phyloP scores from a whole-genome alignment of 2,329 filamentous ascomycete species.

The Periconia sp. region DNA sequence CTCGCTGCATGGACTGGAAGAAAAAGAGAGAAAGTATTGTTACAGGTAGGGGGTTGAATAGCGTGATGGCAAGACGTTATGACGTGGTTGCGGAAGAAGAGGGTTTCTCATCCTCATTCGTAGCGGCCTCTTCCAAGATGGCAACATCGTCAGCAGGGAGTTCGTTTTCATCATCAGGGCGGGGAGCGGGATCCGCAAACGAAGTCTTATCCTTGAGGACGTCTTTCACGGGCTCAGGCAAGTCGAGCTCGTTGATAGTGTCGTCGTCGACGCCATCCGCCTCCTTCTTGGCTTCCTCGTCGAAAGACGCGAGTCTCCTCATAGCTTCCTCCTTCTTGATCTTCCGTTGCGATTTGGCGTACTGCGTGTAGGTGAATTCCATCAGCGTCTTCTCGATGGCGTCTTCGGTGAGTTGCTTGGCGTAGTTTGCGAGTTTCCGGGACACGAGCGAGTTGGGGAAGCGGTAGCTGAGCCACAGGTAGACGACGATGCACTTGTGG shows the following conservation, averaged over 20 bases:
- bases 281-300: conserved; percentile 1
- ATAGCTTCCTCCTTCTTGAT: conserved; percentile 7
- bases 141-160: conserved; percentile 20
- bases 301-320: conserved; percentile 3
- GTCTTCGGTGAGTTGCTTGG: conserved; percentile 75
- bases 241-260: background rate
- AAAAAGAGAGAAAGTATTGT: too few species aligned
- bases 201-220: conserved; percentile 18
- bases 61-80: background rate
- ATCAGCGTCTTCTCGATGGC: conserved; percentile 68
- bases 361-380: conserved; percentile 53
- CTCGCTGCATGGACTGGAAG: too few species aligned
- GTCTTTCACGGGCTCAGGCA: conserved; percentile 15
- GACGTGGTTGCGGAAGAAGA: background rate
- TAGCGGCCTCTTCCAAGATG: background rate
- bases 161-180: conserved; percentile 15
- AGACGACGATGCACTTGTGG: conserved; percentile 80
- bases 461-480: conserved; percentile 91
- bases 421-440: conserved; percentile 74
- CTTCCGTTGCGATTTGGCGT: conserved; percentile 8
- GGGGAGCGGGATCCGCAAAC: conserved; percentile 5
- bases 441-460: conserved; percentile 79
- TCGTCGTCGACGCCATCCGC: background rate
- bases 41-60: too few species aligned
- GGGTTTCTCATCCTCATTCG: background rate